Percentiles rank a stretch among this genome's conserved stretches.
Evolutionary conservation across 495 filamentous ascomycete genomes (phyloP).

Genomic region (Aspergillus ellipticus): DNA sequence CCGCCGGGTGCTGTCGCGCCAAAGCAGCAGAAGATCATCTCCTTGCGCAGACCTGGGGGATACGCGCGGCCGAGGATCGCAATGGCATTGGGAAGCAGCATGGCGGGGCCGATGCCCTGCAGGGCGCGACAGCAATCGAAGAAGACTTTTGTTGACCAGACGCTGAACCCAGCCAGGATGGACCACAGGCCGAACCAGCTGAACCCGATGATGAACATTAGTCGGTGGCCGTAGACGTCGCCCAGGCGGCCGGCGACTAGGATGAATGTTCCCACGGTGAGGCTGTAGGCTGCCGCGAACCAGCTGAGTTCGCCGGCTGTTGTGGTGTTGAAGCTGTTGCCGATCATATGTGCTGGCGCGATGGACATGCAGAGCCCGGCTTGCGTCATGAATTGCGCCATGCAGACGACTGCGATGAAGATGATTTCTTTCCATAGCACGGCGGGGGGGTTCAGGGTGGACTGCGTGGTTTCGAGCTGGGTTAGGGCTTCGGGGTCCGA

Average conservation of each 20-base stretch:
- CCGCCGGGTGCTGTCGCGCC: slow-evolving; percentile 57
- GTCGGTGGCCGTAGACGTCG: slow-evolving; percentile 61
- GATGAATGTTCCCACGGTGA: slow-evolving; percentile 64
- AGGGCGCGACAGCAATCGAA: slow-evolving; percentile 47
- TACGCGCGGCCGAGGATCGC: slow-evolving; percentile 44
- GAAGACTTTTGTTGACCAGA: slow-evolving; percentile 32
- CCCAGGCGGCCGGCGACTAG: slow-evolving; percentile 61
- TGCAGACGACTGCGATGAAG: slow-evolving; percentile 44
- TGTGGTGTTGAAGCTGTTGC: slow-evolving; percentile 36
- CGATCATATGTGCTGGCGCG: slow-evolving; percentile 40
- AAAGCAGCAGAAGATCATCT: slow-evolving; percentile 59
- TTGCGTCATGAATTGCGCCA: slow-evolving; percentile 48
- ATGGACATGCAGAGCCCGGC: slow-evolving; percentile 39
- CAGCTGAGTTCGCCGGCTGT: slow-evolving; percentile 44
- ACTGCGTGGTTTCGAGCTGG: slow-evolving; percentile 18
- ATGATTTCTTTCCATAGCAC: slow-evolving; percentile 28
- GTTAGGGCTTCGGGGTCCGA: slow-evolving; percentile 17
- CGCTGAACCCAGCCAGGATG: slow-evolving; percentile 49
- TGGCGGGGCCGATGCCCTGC: slow-evolving; percentile 51
- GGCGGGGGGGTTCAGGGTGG: slow-evolving; percentile 9
- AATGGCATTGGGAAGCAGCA: slow-evolving; percentile 48
- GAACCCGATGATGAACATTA: slow-evolving; percentile 57
- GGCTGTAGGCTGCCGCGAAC: slow-evolving; percentile 46
- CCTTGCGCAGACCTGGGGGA: slow-evolving; percentile 47
- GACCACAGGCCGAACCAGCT: slow-evolving; percentile 63